These are phyloP conservation scores for Viridothelium virens DNA, from an alignment of 495 filamentous ascomycete genomes.

Conservation along the genomic window DNA sequence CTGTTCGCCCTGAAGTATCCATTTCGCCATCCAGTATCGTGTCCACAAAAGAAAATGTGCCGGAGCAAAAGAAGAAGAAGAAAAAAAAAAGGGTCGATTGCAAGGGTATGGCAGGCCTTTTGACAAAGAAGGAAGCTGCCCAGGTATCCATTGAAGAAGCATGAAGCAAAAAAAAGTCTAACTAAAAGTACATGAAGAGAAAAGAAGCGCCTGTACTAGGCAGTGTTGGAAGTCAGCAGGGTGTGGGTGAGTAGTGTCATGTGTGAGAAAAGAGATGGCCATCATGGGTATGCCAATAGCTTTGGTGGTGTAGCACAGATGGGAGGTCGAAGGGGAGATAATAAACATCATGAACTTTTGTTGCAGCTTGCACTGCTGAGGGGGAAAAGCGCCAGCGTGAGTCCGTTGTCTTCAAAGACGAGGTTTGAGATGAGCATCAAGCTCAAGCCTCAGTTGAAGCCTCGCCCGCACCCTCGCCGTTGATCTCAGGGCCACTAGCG, in stretches of 20 bases:
- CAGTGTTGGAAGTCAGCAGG: too few species aligned
- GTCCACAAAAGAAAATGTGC: background rate
- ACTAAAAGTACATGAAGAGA: slow-evolving; percentile 6
- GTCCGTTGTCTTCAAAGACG: background rate
- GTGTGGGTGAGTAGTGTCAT: background rate
- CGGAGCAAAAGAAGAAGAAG: background rate
- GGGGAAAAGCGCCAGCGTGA: background rate
- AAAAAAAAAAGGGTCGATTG: background rate
- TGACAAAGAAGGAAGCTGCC: background rate
- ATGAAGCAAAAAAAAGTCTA: slow-evolving; percentile 9
- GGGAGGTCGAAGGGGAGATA: too few species aligned
- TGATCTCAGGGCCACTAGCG: slow-evolving; percentile 11
- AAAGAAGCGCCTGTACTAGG: background rate
- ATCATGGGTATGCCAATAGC: too few species aligned
- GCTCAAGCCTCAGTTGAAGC: slow-evolving; percentile 2
- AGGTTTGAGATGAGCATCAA: background rate
- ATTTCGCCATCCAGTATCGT: background rate
- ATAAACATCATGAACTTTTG: background rate
- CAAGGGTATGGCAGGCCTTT: background rate
- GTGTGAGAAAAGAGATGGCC: background rate
- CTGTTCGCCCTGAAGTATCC: too few species aligned
- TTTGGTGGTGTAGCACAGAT: too few species aligned
- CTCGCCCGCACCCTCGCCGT: slow-evolving; percentile 15
- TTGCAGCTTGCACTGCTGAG: background rate
- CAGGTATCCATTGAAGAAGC: slow-evolving; percentile 6